Percentiles rank a stretch among this genome's conserved stretches.
phyloP scores from a whole-genome alignment of 768 basidiomycete genomes.

The Lentinula boryana region DNA sequence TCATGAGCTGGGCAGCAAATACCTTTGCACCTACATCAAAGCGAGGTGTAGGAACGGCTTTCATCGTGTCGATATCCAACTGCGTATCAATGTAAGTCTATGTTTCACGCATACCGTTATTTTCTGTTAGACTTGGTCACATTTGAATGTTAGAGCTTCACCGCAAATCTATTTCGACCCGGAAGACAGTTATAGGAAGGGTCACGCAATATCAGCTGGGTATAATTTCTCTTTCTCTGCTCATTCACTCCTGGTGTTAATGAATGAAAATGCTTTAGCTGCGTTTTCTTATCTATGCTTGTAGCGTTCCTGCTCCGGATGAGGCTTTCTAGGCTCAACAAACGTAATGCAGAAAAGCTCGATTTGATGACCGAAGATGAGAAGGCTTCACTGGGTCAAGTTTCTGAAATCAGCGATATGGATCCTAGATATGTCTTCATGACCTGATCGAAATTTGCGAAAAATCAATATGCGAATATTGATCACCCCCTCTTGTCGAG shows the following conservation, averaged over 20 bases:
- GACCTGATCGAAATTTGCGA: constrained; percentile 19
- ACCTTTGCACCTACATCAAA: constrained; percentile 55
- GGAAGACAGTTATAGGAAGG: constrained; percentile 42
- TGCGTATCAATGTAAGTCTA: constrained; percentile 46
- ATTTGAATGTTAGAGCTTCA: constrained; percentile 27
- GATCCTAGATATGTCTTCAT: constrained; percentile 51
- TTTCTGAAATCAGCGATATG: constrained; percentile 38
- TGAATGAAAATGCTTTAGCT: constrained; percentile 20
- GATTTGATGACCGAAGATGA: constrained; percentile 25
- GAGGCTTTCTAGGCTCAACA: constrained; percentile 36
- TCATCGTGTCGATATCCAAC: constrained; percentile 55
- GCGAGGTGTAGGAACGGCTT: constrained; percentile 53
- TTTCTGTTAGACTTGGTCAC: too few species aligned
- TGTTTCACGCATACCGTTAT: constrained; percentile 10
- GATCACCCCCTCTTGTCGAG: not conserved
- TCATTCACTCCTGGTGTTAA: not conserved
- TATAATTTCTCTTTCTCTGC: constrained; percentile 13
- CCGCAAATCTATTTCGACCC: constrained; percentile 56
- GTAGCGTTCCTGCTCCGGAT: constrained; percentile 38
- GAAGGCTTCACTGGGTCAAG: constrained; percentile 18
- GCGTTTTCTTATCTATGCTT: constrained; percentile 36
- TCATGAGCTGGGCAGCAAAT: constrained; percentile 62
- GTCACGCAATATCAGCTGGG: constrained; percentile 52
- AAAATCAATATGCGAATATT: not conserved
- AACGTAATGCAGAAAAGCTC: constrained; percentile 24